A percentile compares a stretch with the other conserved stretches of the same genome.
These are phyloP conservation scores for Metschnikowia kofuensis DNA, from an alignment of 805 yeast species.

Conservation along the genomic window DNA sequence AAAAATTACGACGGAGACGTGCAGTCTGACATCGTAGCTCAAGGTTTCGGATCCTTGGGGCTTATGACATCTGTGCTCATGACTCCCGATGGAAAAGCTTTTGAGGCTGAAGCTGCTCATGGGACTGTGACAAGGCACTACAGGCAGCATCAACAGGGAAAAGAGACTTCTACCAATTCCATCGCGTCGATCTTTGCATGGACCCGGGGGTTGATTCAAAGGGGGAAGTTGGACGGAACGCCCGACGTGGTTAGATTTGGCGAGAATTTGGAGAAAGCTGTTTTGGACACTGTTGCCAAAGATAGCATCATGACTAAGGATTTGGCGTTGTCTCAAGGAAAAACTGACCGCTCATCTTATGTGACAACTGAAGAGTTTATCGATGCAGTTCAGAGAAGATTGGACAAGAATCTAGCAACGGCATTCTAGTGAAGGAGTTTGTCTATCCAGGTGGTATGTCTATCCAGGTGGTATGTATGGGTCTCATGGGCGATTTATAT, in stretches of 20 bases:
- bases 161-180: conserved; percentile 81
- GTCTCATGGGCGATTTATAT: no score
- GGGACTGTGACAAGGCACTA: conserved; percentile 87
- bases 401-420: conserved; percentile 27
- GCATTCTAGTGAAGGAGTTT: no score
- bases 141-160: conserved; percentile 78
- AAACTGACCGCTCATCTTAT: conserved; percentile 56
- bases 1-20: conserved; percentile 88
- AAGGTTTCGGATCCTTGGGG: conserved; percentile 82
- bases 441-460: no score
- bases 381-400: conserved; percentile 68
- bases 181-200: conserved; percentile 85
- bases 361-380: conserved; percentile 76
- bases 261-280: conserved; percentile 59
- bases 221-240: conserved; percentile 73
- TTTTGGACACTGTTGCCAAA: conserved; percentile 66
- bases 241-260: conserved; percentile 71
- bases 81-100: conserved; percentile 85
- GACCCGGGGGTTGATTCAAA: conserved; percentile 80
- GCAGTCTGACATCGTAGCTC: conserved; percentile 82
- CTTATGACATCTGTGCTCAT: conserved; percentile 80
- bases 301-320: conserved; percentile 84
- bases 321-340: conserved; percentile 69
- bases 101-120: conserved; percentile 84
- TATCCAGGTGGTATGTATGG: no score